phyloP scores from a whole-genome alignment of 164 flowering plant genomes.

The Berberis thunbergii region DNA sequence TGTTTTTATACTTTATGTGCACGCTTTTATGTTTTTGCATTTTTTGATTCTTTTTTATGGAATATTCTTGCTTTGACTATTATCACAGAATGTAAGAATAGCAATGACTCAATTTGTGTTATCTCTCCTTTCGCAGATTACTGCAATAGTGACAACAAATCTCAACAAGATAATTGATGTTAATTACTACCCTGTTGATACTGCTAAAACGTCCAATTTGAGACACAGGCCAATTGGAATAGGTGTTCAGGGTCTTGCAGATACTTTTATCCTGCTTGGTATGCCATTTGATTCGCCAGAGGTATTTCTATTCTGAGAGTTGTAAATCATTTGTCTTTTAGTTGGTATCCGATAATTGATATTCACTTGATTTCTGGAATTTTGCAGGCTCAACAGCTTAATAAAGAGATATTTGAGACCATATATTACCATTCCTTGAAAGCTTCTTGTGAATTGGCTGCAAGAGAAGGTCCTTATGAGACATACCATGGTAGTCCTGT shows the following conservation, averaged over 20 bases:
- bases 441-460: conserved; percentile 74
- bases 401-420: conserved; percentile 89
- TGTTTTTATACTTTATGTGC: too few relatives aligned
- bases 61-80: too few relatives aligned
- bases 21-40: too few relatives aligned
- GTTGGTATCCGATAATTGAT: not conserved
- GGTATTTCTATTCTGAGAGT: conserved; percentile 30
- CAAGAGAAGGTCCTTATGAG: conserved; percentile 75
- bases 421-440: conserved; percentile 80
- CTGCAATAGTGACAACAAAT: conserved; percentile 59
- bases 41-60: too few relatives aligned
- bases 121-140: conserved; percentile 35
- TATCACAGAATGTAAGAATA: not conserved
- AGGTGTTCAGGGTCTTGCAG: conserved; percentile 98
- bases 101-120: not conserved
- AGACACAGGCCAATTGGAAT: conserved; percentile 96
- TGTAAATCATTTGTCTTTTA: not conserved
- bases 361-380: not conserved
- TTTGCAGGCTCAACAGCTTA: conserved; percentile 79
- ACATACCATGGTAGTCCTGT: conserved; percentile 86
- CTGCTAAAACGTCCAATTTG: conserved; percentile 74
- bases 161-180: conserved; percentile 92
- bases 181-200: conserved; percentile 90
- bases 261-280: conserved; percentile 87
- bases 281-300: conserved; percentile 95